phyloP scores from a whole-genome alignment of 2,329 filamentous ascomycete species.

The Alternaria arbusti region DNA sequence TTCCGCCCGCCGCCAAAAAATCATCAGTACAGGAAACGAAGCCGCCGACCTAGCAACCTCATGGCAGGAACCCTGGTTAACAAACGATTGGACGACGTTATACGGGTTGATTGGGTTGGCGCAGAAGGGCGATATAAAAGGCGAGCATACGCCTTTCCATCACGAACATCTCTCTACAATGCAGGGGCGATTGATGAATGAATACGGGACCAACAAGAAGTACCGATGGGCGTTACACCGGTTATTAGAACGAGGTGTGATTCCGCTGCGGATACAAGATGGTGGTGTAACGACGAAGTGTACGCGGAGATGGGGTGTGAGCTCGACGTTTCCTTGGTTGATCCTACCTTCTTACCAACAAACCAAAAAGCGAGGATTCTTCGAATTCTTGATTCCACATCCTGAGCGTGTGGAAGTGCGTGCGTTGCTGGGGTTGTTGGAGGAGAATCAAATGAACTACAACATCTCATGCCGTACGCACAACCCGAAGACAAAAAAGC shows the following conservation, averaged over 20 bases:
- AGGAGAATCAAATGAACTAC: background rate
- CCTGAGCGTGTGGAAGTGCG: background rate
- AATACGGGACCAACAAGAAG: background rate
- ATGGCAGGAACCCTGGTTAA: background rate
- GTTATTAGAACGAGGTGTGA: background rate
- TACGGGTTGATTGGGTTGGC: background rate
- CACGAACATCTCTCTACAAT: background rate
- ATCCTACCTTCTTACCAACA: background rate
- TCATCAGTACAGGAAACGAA: background rate
- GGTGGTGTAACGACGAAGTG: background rate
- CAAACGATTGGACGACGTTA: background rate
- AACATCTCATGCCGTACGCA: background rate
- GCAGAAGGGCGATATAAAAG: background rate
- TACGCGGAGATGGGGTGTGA: background rate
- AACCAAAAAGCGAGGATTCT: constrained; percentile 16
- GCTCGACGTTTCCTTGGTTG: background rate
- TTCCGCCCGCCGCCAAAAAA: background rate
- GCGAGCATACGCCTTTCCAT: background rate
- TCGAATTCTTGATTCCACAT: constrained; percentile 24
- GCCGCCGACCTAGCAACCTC: background rate
- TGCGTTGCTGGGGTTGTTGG: background rate
- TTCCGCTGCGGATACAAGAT: constrained; percentile 1
- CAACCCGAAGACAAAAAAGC: background rate
- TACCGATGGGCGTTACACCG: background rate
- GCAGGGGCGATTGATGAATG: background rate